Conservation (phyloP, 148 eudicot species). For the Rhododendron ovatum region DNA sequence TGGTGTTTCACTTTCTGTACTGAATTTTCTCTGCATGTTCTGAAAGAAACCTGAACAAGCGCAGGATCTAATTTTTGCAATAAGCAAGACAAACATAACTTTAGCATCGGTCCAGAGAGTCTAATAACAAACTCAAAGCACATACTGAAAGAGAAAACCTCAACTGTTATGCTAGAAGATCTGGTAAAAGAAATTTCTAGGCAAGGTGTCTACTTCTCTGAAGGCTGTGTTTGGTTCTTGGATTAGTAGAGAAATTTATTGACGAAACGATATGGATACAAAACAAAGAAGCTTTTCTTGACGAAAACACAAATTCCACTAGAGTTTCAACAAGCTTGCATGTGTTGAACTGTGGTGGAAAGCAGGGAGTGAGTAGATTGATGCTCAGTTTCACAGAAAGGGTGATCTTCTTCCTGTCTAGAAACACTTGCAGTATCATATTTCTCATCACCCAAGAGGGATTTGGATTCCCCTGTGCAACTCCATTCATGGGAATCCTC, state of each 20-base stretch:
- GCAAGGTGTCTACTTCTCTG: neutral
- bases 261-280: neutral
- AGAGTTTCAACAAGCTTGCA: conserved; percentile 16
- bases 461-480: conserved; percentile 27
- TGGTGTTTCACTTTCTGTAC: neutral
- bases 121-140: neutral
- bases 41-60: neutral
- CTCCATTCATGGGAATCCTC: neutral
- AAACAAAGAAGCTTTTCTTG: neutral
- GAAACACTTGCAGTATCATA: conserved; percentile 2
- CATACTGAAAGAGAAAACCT: neutral
- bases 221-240: neutral
- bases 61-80: neutral
- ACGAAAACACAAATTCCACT: neutral
- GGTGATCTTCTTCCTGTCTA: conserved; percentile 49
- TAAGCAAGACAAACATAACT: neutral
- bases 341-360: conserved; percentile 28
- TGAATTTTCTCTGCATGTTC: neutral
- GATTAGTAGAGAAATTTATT: neutral
- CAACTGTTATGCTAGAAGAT: neutral
- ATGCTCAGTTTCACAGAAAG: conserved; percentile 40
- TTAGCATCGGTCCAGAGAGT: conserved; percentile 1
- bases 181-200: neutral
- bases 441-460: conserved; percentile 31
- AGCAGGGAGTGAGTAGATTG: conserved; percentile 46